These are phyloP conservation scores for Fusarium tanahbumbuense DNA, from an alignment of 2,329 filamentous ascomycete genomes.

Conservation along the genomic window DNA sequence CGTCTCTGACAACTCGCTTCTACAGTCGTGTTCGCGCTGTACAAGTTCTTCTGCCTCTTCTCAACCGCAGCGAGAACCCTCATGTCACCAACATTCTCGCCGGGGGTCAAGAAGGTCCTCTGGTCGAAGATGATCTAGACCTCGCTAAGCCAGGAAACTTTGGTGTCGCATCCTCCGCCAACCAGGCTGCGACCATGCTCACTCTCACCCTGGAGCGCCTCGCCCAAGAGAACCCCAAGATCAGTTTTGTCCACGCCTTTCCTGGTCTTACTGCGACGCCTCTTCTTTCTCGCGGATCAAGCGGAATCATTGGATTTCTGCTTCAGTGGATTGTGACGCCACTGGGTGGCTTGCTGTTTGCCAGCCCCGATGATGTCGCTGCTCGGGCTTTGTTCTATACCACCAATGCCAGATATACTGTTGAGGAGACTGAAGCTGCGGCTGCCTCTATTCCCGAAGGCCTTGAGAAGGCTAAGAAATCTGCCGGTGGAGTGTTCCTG, in stretches of 20 bases:
- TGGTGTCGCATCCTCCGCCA: constrained; percentile 53
- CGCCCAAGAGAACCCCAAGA: constrained; percentile 55
- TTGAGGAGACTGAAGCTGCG: background rate
- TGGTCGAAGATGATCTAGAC: constrained; percentile 60
- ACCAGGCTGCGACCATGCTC: constrained; percentile 61
- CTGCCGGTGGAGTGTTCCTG: constrained; percentile 25
- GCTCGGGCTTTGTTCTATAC: constrained; percentile 37
- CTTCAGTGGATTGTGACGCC: constrained; percentile 35
- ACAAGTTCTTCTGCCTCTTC: constrained; percentile 66
- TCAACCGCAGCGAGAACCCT: constrained; percentile 53
- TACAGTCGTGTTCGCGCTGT: constrained; percentile 69
- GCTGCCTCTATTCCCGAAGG: constrained; percentile 6
- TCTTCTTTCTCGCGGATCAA: constrained; percentile 34
- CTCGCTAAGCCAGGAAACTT: constrained; percentile 52
- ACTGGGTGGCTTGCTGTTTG: constrained; percentile 14
- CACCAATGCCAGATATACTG: constrained; percentile 40
- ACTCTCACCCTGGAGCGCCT: constrained; percentile 62
- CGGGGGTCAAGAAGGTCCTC: constrained; percentile 60
- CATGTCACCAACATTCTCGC: constrained; percentile 64
- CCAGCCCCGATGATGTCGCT: constrained; percentile 37
- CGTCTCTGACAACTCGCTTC: constrained; percentile 63
- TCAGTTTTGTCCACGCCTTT: constrained; percentile 52
- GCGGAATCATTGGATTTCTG: constrained; percentile 25
- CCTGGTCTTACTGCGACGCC: constrained; percentile 48
- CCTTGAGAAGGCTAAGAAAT: background rate